Evolutionary conservation across 345 rosid species (phyloP).

Genomic region (Erysimum cheiranthoides): DNA sequence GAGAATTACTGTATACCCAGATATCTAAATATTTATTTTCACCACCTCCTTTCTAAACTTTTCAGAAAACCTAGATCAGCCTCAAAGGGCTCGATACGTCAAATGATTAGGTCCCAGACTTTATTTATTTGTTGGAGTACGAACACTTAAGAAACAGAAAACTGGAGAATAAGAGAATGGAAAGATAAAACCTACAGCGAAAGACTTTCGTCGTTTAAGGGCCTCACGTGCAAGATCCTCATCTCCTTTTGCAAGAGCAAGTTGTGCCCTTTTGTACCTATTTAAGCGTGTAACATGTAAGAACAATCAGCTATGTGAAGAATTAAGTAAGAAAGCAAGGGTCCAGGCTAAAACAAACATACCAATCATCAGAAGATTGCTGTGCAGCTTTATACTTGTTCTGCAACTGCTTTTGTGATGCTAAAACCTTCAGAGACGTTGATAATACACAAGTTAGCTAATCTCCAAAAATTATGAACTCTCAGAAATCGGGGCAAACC

Average conservation of each 20-base stretch:
- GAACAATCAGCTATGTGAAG: constrained; percentile 1
- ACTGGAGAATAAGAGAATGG: not conserved
- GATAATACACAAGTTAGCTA: constrained; percentile 26
- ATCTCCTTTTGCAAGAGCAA: constrained; percentile 77
- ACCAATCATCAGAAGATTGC: constrained; percentile 81
- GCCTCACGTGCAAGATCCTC: constrained; percentile 89
- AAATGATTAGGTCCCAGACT: not conserved
- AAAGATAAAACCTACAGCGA: constrained; percentile 57
- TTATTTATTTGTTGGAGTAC: constrained; percentile 7
- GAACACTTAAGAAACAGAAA: not conserved
- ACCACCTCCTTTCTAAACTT: constrained; percentile 14
- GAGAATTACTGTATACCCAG: not conserved
- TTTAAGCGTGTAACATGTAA: constrained; percentile 24
- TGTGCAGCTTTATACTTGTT: constrained; percentile 71
- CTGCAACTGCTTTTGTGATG: constrained; percentile 78
- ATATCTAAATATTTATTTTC: constrained; percentile 15
- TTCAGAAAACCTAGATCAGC: constrained; percentile 8
- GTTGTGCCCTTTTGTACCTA: constrained; percentile 81
- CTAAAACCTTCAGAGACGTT: constrained; percentile 60
- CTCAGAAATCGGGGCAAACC: not conserved
- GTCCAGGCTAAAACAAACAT: constrained; percentile 18
- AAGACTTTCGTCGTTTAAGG: constrained; percentile 72
- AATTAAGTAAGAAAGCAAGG: constrained; percentile 4
- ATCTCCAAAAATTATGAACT: constrained; percentile 11
- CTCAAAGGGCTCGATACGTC: not conserved